A percentile compares a stretch with the other conserved stretches of the same genome.
Evolutionary conservation across 2,329 filamentous ascomycete genomes (phyloP).

Genomic region (Aureobasidium vineae): DNA sequence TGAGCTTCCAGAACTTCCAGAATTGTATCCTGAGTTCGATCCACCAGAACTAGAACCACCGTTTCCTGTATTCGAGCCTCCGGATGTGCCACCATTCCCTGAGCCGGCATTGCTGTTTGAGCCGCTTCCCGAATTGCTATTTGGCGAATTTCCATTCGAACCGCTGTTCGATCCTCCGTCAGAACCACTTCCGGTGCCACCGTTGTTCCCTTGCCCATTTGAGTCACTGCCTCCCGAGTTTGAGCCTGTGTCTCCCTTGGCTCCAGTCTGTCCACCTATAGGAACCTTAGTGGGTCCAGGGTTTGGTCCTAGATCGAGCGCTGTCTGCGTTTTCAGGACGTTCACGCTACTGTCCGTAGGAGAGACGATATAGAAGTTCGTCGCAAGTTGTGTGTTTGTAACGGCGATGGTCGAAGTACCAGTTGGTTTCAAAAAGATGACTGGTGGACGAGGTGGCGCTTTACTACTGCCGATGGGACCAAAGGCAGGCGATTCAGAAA

Average conservation of each 20-base stretch:
- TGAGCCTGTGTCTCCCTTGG: background rate
- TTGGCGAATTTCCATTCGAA: background rate
- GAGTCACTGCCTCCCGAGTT: background rate
- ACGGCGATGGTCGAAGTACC: conserved; percentile 1
- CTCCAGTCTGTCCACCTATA: background rate
- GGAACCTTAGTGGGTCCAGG: background rate
- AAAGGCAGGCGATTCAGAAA: background rate
- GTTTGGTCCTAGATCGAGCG: background rate
- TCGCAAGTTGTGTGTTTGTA: conserved; percentile 4
- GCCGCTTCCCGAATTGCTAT: background rate
- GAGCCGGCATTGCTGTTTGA: background rate
- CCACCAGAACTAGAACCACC: background rate
- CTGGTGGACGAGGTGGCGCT: conserved; percentile 23
- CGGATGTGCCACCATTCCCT: background rate
- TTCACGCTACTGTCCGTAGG: background rate
- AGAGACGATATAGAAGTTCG: conserved; percentile 22
- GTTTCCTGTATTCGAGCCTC: background rate
- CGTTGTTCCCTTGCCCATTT: background rate
- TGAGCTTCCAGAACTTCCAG: background rate
- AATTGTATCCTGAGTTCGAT: too few relatives aligned
- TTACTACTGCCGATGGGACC: background rate
- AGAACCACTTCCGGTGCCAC: background rate
- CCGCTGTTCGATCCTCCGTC: background rate
- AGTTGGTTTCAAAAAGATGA: conserved; percentile 29
- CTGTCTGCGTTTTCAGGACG: background rate